Base-by-base conservation (phyloP, 164 flowering plant genomes). In the Stephania yunnanensis region DNA sequence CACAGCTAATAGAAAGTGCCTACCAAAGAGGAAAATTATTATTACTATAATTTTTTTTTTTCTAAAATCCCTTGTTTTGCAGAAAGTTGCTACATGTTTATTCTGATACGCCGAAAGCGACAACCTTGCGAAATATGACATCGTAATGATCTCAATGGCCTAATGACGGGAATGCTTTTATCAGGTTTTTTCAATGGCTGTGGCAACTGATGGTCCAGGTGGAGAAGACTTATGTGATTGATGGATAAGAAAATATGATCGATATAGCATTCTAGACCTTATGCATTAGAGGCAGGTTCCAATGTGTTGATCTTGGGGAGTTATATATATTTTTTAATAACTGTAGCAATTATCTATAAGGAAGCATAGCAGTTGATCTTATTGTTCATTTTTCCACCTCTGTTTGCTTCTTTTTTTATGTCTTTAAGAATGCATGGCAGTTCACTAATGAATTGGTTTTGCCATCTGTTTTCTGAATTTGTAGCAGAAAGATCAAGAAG, bases 401-500 rank as follows among this genome's bases (percentile, higher is more conserved):
- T 36, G 2, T 36, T 36, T 36, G 42, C 42, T 36, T 36, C 42
- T 36, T 36, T 36, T n/a, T 36, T 36, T 36, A 36, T 36, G 0
- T 67, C 4, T n/a, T 46, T 9, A 50, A 29, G 44, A 22, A 52
- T 15, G 30, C 29, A 17, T 25, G 20, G 71, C 29, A 65, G 70
- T 72, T 65, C 55, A 22, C 31, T 48, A n/a, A 46, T 25, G 9
- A 25, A 25, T 61, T n/a, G 7, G 9, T 61, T 46, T 20, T 25
- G 48, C 48, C 10, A 29, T 73, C 66, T 42, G 20, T 44, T 42
- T 7, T 10, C 11, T 19, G 66, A 61, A n/a, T 10, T 5, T 31
- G 42, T 36, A 4, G 45, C 84, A 88, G 90, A 73, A 89, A 87
- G 79, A 74, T 80, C 19, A 86, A 85, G 85, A 89, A 88, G 76